These are phyloP conservation scores for Neurospora sp. DNA, from an alignment of 495 filamentous ascomycete genomes.

Conservation along the genomic window DNA sequence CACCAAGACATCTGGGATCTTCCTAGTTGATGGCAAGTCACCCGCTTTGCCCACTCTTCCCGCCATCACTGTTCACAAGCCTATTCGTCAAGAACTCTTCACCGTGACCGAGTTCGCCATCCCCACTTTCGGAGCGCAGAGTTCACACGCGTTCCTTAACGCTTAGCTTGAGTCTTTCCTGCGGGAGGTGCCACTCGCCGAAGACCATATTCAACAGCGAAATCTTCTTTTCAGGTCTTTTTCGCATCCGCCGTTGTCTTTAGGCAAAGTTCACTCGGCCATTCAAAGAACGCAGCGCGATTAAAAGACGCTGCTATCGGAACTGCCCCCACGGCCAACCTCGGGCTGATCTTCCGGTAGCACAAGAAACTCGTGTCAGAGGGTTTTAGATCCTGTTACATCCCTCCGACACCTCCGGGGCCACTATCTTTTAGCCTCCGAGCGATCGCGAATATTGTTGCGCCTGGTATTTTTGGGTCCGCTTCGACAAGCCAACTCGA, in stretches of 20 bases:
- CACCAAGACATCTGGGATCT: constrained; percentile 13
- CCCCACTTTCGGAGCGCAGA: constrained; percentile 19
- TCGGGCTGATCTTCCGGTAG: neutral
- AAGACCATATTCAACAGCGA: neutral
- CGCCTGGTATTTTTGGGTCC: constrained; percentile 2
- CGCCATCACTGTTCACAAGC: constrained; percentile 9
- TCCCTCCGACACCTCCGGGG: neutral
- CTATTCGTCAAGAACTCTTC: constrained; percentile 16
- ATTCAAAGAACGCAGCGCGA: neutral
- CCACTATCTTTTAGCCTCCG: neutral
- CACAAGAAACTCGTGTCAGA: constrained; percentile 6
- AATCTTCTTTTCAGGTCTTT: neutral
- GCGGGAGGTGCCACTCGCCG: neutral
- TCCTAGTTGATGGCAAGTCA: constrained; percentile 14
- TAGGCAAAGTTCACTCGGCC: neutral
- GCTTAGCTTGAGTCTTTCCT: constrained; percentile 1
- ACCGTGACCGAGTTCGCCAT: constrained; percentile 14
- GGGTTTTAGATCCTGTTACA: neutral
- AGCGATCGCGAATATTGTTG: neutral
- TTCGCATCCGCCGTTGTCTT: constrained; percentile 3
- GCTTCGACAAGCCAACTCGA: neutral
- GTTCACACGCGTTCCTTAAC: constrained; percentile 4
- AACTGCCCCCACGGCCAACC: neutral
- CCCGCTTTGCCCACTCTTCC: constrained; percentile 10
- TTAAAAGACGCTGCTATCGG: neutral